Evolutionary conservation across 1,139 yeast genomes (phyloP).

Genomic region (Candida sojae): DNA sequence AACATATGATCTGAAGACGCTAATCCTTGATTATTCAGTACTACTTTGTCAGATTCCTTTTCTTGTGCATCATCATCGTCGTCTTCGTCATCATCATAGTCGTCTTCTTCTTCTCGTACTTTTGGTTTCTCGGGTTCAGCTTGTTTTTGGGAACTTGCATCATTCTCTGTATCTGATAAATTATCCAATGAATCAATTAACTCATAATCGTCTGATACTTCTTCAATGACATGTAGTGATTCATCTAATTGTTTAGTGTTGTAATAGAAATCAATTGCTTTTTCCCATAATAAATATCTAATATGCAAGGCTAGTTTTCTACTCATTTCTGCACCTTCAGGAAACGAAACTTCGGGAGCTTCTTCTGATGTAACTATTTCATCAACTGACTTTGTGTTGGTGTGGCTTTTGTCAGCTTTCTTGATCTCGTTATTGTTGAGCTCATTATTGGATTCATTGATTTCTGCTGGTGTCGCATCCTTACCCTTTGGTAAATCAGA

Average conservation of each 20-base stretch:
- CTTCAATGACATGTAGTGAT: conserved; percentile 29
- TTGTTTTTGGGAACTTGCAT: conserved; percentile 4
- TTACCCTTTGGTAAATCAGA: not conserved
- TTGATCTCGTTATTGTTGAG: conserved; percentile 4
- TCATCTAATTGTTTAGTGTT: conserved; percentile 29
- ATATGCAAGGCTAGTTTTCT: conserved; percentile 62
- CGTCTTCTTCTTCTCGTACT: conserved; percentile 41
- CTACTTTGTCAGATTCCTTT: conserved; percentile 6
- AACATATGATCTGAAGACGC: conserved; percentile 7
- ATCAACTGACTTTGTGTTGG: conserved; percentile 5
- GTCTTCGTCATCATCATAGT: conserved; percentile 43
- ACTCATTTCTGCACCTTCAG: conserved; percentile 51
- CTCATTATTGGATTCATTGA: conserved; percentile 1
- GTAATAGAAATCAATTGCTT: conserved; percentile 62
- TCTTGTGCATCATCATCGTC: conserved; percentile 28
- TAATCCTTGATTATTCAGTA: conserved; percentile 8
- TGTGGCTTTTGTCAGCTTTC: conserved; percentile 5
- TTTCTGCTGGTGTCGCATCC: conserved; percentile 12
- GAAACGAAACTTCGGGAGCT: conserved; percentile 33
- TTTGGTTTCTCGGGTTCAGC: conserved; percentile 19
- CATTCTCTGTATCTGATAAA: conserved; percentile 20
- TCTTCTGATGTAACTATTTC: conserved; percentile 13
- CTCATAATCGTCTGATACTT: conserved; percentile 39
- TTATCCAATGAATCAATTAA: conserved; percentile 36
- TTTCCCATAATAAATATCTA: conserved; percentile 72